Evolutionary conservation across 768 basidiomycete genomes (phyloP), one percentile per base, ranked within the genome.

Genomic region (Pulveroboletus sp.): DNA sequence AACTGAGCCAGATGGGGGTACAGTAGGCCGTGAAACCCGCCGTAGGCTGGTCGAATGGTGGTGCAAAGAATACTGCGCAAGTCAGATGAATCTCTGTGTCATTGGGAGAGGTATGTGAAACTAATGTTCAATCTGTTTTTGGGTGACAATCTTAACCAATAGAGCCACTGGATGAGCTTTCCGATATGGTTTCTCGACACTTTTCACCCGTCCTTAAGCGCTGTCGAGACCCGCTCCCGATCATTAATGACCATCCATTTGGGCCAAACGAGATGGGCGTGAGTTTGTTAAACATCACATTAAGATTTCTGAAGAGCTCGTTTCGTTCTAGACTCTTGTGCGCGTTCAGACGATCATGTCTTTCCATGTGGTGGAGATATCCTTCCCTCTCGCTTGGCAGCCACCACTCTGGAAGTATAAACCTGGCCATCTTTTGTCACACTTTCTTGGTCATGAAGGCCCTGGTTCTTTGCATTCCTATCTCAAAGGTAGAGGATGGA

Each of bases 361-460:
- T 20, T 83, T 92, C 68, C 87, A 91, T 60, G 84, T 80, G 0
- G 57, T 95, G 43, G 93, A 94, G 60, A 76, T 95, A 20, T 84
- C 83, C 3, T 93, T 92, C 69, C 81, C 88, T 50, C 66, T 94
- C 60, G 78, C 78, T 59, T 79, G 85, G 70, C 78, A 94, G 71
- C 71, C 86, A 47, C 78, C 78, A 47, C 67, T 82, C 59, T 81
- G 91, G 90, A 78, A 82, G 58, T 72, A 83, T 65, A 88, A 94
- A 69, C 93, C 94, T 5, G 80, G 75, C 6, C 66, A 79, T 46
- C 87, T 90, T 65, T 63, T 97, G 20, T 75, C 82, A 4, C 89
- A 94, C 62, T 84, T 95, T 60, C 69, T 93, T 27, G 94, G 94
- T 0, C 92, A 97, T 62, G 94, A 97, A 69, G 94, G 94, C 2